phyloP scores from a whole-genome alignment of 1,139 yeast species.

The Blastobotrys capitulatus region DNA sequence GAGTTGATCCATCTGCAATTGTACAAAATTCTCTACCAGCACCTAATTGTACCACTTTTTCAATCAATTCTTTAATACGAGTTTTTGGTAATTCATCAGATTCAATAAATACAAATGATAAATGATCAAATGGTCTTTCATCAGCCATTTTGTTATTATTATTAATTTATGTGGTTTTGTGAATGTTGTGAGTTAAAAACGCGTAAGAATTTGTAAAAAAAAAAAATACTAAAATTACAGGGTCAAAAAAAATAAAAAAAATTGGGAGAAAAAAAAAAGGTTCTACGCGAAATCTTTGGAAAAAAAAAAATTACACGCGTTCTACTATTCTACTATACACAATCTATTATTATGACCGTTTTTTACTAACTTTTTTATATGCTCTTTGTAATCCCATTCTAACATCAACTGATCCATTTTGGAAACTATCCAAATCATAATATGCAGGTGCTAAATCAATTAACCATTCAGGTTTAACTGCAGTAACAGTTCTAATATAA shows the following conservation, averaged over 20 bases:
- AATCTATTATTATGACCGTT: background rate
- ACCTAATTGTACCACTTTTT: background rate
- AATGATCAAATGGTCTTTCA: background rate
- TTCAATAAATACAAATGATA: background rate
- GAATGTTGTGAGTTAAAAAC: background rate
- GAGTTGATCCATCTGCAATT: background rate
- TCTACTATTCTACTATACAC: background rate
- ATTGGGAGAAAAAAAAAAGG: background rate
- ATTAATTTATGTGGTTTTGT: background rate
- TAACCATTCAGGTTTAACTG: conserved; percentile 87
- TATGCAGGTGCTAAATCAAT: conserved; percentile 83
- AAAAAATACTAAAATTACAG: background rate
- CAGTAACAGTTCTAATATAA: conserved; percentile 92
- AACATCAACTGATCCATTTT: conserved; percentile 64
- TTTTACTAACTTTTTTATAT: conserved; percentile 20
- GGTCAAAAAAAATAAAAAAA: background rate
- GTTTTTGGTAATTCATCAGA: background rate
- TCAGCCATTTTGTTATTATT: background rate
- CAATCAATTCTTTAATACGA: background rate
- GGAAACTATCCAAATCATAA: conserved; percentile 67
- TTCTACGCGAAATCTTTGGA: no score
- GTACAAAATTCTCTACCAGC: background rate
- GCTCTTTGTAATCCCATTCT: conserved; percentile 72
- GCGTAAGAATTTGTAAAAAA: background rate
- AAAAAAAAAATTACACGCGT: background rate